These are phyloP conservation scores for Rhodotorula mucilaginosa DNA, from an alignment of 1,284 basidiomycete genomes.

Conservation along the genomic window DNA sequence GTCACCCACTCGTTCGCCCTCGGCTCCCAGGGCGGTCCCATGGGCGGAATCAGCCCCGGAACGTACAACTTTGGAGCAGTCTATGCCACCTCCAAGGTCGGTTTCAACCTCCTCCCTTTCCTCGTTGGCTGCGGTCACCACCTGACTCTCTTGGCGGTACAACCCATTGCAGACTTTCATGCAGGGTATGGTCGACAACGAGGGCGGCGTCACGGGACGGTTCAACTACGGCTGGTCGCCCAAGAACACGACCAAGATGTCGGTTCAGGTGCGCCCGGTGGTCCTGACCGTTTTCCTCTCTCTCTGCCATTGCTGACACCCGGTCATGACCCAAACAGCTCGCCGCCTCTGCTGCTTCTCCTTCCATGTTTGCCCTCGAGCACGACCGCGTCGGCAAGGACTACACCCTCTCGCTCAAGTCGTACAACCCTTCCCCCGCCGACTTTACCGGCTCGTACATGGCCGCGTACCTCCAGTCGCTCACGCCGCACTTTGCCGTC, in stretches of 20 bases:
- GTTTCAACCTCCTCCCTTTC: slow-evolving; percentile 35
- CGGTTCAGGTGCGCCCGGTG: slow-evolving; percentile 57
- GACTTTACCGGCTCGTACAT: slow-evolving; percentile 92
- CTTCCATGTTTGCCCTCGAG: slow-evolving; percentile 88
- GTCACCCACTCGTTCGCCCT: slow-evolving; percentile 93
- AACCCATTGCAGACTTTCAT: slow-evolving; percentile 66
- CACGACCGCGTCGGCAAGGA: slow-evolving; percentile 91
- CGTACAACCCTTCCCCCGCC: slow-evolving; percentile 84
- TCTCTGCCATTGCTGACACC: background rate
- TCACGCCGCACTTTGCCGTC: slow-evolving; percentile 85
- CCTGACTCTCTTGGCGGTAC: background rate
- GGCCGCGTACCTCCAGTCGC: slow-evolving; percentile 90
- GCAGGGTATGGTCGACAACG: slow-evolving; percentile 91
- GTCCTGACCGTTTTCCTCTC: background rate
- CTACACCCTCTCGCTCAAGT: slow-evolving; percentile 83
- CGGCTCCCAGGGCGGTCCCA: slow-evolving; percentile 57
- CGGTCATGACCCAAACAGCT: background rate
- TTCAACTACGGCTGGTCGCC: slow-evolving; percentile 86
- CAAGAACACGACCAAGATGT: slow-evolving; percentile 77
- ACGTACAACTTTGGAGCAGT: slow-evolving; percentile 95
- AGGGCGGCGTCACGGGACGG: slow-evolving; percentile 83
- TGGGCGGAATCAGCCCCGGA: slow-evolving; percentile 53
- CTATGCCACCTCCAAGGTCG: slow-evolving; percentile 79
- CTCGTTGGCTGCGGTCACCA: background rate
- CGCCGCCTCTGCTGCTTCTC: slow-evolving; percentile 45